Evolutionary conservation across 2,329 filamentous ascomycete genomes (phyloP).

Genomic region (Penicillium sp.): DNA sequence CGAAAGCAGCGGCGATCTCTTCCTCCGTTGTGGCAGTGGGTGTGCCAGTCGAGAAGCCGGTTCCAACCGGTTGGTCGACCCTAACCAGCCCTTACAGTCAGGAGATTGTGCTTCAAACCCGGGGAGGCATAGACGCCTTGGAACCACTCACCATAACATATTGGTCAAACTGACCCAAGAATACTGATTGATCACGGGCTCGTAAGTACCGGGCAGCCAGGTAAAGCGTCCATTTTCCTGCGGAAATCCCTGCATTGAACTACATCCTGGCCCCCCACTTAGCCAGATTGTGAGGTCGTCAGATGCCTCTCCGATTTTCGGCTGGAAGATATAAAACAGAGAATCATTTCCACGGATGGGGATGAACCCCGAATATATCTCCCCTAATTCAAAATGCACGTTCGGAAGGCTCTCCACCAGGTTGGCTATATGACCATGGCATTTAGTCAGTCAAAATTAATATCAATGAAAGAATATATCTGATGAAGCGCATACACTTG

Average conservation of each 20-base stretch:
- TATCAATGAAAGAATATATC: background rate
- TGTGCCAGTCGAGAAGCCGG: slow-evolving; percentile 68
- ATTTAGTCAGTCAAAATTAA: background rate
- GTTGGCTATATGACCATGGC: slow-evolving; percentile 46
- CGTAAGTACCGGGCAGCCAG: slow-evolving; percentile 69
- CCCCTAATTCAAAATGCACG: slow-evolving; percentile 65
- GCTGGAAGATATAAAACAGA: slow-evolving; percentile 54
- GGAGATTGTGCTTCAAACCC: background rate
- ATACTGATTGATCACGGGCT: slow-evolving; percentile 66
- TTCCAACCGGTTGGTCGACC: slow-evolving; percentile 52
- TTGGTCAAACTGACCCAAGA: slow-evolving; percentile 75
- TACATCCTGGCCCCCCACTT: slow-evolving; percentile 59
- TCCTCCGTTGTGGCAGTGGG: slow-evolving; percentile 66
- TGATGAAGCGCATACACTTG: background rate
- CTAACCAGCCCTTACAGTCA: slow-evolving; percentile 7
- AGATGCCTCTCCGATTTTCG: slow-evolving; percentile 43
- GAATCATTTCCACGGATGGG: slow-evolving; percentile 54
- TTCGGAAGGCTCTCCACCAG: slow-evolving; percentile 69
- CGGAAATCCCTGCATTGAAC: slow-evolving; percentile 66
- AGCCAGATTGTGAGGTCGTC: slow-evolving; percentile 47
- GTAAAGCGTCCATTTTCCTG: slow-evolving; percentile 75
- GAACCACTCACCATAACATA: slow-evolving; percentile 65
- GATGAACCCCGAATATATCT: slow-evolving; percentile 52
- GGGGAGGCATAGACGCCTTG: background rate
- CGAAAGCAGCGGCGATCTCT: slow-evolving; percentile 68